Evolutionary conservation across 1,284 basidiomycete species (phyloP), one percentile per base, ranked within the genome.

Genomic region (Sporisorium sorghi): DNA sequence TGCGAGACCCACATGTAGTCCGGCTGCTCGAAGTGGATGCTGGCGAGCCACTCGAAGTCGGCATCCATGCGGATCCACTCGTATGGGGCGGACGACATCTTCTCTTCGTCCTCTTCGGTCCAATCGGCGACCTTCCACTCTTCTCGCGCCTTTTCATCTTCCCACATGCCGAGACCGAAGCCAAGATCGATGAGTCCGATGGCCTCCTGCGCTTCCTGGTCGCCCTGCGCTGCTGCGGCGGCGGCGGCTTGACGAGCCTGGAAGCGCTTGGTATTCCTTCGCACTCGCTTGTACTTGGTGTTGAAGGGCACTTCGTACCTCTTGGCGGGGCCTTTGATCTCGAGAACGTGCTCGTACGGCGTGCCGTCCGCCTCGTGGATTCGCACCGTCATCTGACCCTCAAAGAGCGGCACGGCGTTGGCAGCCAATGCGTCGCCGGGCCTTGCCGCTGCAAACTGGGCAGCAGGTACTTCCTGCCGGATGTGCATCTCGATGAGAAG

Each of bases 61-160:
- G 97, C 94, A 84, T 99, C 97, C 87, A 99, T 93, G 65, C 97
- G 89, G 74, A 99, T 99, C 97, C 97, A 99, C 86, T 99, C 97
- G 86, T 98, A 99, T 1, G 94, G 43, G 92, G 93, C 67, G 90
- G 76, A 77, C 3, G 79, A 90, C 93, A 98, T 97, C 48, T 89
- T 88, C 67, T 91, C 90, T 82, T 97, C 96, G 73, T 98, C 94
- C 78, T 97, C 94, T 82, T 97, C 96, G 5, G 92, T 94, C 97
- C 95, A 99, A 84, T 98, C 97, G 12, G 92, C 92, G 2, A 99
- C 95, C 58, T 76, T 76, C 82, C 97, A 99, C 68, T 91, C 91
- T 82, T 93, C 91, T 55, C 94, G 90, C 83, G 97, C 93, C 76
- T 90, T 71, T 50, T 84, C 83, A 46, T 84, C 78, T 55, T 99